Evolutionary conservation across 768 basidiomycete genomes (phyloP), one percentile per base, ranked within the genome.

Genomic region (Leucocoprinus leucothites): DNA sequence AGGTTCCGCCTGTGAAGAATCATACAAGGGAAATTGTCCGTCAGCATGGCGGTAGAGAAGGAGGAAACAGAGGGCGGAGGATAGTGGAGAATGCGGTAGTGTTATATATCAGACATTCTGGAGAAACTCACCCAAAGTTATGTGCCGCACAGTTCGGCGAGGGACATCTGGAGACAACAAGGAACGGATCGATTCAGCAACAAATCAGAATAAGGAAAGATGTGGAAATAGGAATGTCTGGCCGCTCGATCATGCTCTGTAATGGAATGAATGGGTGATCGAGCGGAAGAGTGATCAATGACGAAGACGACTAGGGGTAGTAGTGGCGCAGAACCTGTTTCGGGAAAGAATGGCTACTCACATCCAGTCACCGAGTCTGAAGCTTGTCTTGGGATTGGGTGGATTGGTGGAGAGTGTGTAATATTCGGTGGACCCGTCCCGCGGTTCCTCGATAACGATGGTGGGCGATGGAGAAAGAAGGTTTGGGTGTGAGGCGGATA

Each of bases 121-220:
- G 3, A n/a, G n/a, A 50, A 53, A 81, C 86, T 76, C 68, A 90
- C 89, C 86, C 86, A 76, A 91, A 92, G 72, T 92, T 92, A 68
- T 91, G 88, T 13, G 87, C 89, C 62, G 82, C 85, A 67, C 90
- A 92, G 45, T 78, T 82, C 60, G 81, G 74, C 53, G 81, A 79
- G 53, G 72, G 73, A 65, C 89, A 91, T 74, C 89, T 89, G 64
- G 55, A 61, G 38, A 50, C 42, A 52, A 46, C 31, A 55, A 57
- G 48, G 63, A 63, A 67, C 58, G 61, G 59, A 61, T 58, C 48
- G 52, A 45, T 18, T 62, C 58, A 59, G 61, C 58, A 42, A 53
- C 18, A 34, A 45, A 19, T 34, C 16, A 40, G 28, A 5, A 58
- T 52, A 61, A 57, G 59, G 53, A 45, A 49, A 56, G 48, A 43